phyloP scores from a whole-genome alignment of 148 eudicot genomes.

The Camellia lanceoleosa region DNA sequence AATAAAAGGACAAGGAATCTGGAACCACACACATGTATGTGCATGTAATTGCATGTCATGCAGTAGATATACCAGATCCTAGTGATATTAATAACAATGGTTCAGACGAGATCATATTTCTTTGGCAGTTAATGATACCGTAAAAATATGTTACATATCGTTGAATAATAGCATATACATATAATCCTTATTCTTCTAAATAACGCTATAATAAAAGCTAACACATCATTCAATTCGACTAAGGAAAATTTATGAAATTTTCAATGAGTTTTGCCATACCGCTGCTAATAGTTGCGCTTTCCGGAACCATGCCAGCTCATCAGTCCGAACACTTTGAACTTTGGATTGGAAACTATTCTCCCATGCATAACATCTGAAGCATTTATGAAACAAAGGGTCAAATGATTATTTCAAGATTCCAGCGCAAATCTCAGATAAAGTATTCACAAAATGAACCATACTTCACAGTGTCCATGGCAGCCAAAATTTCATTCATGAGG shows the following conservation, averaged over 20 bases:
- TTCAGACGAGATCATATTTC: neutral
- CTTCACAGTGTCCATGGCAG: conserved; percentile 98
- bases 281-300: conserved; percentile 81
- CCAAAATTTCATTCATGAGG: conserved; percentile 94
- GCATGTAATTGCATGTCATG: neutral
- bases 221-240: neutral
- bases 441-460: conserved; percentile 31
- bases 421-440: conserved; percentile 1
- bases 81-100: neutral
- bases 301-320: conserved; percentile 88
- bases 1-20: conserved; percentile 3
- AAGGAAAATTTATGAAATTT: neutral
- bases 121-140: neutral
- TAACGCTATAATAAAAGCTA: neutral
- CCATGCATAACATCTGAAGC: conserved; percentile 95
- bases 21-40: neutral
- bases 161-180: neutral
- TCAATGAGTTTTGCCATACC: conserved; percentile 38
- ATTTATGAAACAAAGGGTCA: conserved; percentile 12
- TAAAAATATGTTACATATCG: neutral
- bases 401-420: conserved; percentile 8
- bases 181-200: neutral
- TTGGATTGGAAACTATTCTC: conserved; percentile 83
- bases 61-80: neutral
- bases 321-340: conserved; percentile 71